Base-by-base conservation (phyloP, 78 protist species). In the Polysphondylium violaceum region DNA sequence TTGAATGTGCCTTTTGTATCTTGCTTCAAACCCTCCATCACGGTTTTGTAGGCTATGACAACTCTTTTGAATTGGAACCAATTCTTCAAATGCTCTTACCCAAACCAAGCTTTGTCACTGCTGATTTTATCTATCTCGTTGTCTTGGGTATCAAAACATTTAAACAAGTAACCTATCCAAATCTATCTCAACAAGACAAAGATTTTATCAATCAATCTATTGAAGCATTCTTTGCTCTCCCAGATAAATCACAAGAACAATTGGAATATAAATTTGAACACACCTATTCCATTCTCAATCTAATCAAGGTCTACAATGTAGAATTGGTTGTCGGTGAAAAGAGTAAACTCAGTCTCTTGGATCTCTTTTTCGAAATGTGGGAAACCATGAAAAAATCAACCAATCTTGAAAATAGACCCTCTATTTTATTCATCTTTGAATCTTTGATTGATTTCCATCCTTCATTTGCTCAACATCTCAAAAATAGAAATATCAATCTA, bases 81-180 rank as follows among this genome's bases (percentile, higher is more conserved):
- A 74, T 69, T 17, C 40, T 83, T 2, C 47, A 74, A 33, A 12
- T 83, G 6, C 50, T 83, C 25, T 11, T 83, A 17, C 63, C 44
- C 40, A 83, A 83, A 53, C 44, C 91, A 3, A 72, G 43, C 43
- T 58, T 60, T 2, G 76, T 83, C 6, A 53, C 53, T 21, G 69
- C 59, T 44, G 91, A 83, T 25, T 69, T 83, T 36, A 19, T 83
- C 14, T 83, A 83, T 29, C 36, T 83, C 27, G 41, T 83, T 8
- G 74, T 53, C 29, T 43, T 69, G 1, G 91, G 91, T 47, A 38
- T 83, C 51, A 83, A 69, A 36, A 38, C 91, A 5, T 83, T 69
- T 68, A 51, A 59, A 25, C 63, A 67, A 9, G 56, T 41, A 1
- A 41, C 56, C 31, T n/a, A 35, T 17, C 81, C 91, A 55, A 83